These are phyloP conservation scores for Penicillium sp. DNA, from an alignment of 2,329 filamentous ascomycete species.

Conservation along the genomic window DNA sequence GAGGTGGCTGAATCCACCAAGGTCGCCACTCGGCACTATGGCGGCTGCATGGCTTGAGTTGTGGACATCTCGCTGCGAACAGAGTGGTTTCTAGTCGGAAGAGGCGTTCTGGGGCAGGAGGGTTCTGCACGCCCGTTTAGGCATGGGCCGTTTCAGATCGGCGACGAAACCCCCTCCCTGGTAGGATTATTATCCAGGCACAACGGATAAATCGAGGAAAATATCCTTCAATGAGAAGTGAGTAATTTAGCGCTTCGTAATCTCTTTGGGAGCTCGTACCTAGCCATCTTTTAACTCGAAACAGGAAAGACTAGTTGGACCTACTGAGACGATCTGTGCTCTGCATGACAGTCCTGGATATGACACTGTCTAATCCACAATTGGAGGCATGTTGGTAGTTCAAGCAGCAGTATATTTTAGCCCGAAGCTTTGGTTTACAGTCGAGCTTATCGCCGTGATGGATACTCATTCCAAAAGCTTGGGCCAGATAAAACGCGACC, in stretches of 20 bases:
- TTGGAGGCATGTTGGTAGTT: background rate
- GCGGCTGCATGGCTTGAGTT: constrained; percentile 1
- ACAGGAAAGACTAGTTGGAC: background rate
- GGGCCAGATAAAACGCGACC: background rate
- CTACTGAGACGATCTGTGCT: background rate
- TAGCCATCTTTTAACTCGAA: constrained; percentile 2
- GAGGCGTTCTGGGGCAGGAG: constrained; percentile 15
- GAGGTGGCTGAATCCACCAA: constrained; percentile 17
- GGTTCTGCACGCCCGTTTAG: constrained; percentile 17
- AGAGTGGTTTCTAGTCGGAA: constrained; percentile 1
- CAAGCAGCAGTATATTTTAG: background rate
- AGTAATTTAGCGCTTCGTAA: constrained; percentile 1
- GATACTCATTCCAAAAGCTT: background rate
- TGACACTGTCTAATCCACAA: background rate
- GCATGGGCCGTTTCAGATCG: constrained; percentile 28
- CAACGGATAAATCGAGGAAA: constrained; percentile 10
- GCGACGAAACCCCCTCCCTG: constrained; percentile 19
- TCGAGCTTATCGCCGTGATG: background rate
- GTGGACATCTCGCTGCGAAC: constrained; percentile 12
- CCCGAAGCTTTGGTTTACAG: background rate
- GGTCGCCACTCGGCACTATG: background rate
- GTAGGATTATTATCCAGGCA: constrained; percentile 15
- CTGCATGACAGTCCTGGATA: background rate
- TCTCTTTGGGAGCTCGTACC: background rate
- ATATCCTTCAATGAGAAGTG: constrained; percentile 24